Evolutionary conservation across 495 filamentous ascomycete species (phyloP).

Genomic region (Rhypophila decipiens): DNA sequence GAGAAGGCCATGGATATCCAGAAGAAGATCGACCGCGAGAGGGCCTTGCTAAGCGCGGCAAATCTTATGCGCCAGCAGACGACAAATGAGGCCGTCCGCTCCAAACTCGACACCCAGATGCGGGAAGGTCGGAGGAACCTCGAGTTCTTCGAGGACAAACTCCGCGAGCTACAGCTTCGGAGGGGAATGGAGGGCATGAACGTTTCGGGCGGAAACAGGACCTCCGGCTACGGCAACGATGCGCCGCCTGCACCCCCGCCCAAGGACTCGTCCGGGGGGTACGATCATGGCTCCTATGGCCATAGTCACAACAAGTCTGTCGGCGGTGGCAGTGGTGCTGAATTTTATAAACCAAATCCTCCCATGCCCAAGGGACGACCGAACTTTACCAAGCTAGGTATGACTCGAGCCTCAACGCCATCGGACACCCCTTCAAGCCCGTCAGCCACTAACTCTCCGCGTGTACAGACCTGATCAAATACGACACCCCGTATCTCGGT

Average conservation of each 20-base stretch:
- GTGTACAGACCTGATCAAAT: conserved; percentile 88
- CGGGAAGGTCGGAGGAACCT: conserved; percentile 90
- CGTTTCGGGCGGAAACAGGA: conserved; percentile 29
- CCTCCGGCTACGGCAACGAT: conserved; percentile 33
- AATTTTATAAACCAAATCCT: conserved; percentile 55
- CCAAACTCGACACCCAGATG: conserved; percentile 84
- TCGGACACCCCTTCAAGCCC: not conserved
- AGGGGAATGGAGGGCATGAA: conserved; percentile 43
- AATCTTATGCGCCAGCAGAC: conserved; percentile 93
- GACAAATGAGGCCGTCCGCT: conserved; percentile 81
- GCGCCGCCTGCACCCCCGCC: conserved; percentile 56
- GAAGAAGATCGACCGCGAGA: conserved; percentile 97
- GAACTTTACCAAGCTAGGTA: conserved; percentile 96
- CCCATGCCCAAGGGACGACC: conserved; percentile 67
- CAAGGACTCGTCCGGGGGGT: conserved; percentile 47
- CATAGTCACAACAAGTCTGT: conserved; percentile 33
- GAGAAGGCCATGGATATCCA: conserved; percentile 80
- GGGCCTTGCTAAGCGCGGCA: conserved; percentile 89
- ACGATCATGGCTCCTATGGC: conserved; percentile 33
- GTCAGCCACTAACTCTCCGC: conserved; percentile 10
- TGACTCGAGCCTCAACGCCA: conserved; percentile 18
- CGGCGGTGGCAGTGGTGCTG: conserved; percentile 43
- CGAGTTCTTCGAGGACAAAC: conserved; percentile 83
- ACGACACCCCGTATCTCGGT: conserved; percentile 90
- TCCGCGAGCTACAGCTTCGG: conserved; percentile 82